phyloP scores from a whole-genome alignment of 148 eudicot genomes.

The Drosera capensis region DNA sequence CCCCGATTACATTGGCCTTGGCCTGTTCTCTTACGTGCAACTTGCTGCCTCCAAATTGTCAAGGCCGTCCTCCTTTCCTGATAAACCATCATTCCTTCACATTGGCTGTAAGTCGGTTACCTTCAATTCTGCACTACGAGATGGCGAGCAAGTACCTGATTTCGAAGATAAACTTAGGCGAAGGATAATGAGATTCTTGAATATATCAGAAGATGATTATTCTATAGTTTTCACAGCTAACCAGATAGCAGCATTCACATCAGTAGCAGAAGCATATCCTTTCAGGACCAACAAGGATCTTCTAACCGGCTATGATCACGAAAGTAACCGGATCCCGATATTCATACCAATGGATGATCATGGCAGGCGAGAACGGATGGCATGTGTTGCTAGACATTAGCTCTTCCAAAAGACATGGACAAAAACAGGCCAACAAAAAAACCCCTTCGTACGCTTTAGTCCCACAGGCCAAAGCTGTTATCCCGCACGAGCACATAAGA shows the following conservation, averaged over 20 bases:
- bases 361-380: constrained; percentile 89
- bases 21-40: constrained; percentile 46
- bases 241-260: constrained; percentile 69
- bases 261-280: constrained; percentile 83
- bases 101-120: constrained; percentile 39
- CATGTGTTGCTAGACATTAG: constrained; percentile 86
- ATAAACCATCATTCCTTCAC: neutral
- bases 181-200: constrained; percentile 55
- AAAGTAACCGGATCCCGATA: constrained; percentile 73
- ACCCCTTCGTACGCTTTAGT: no score
- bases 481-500: no score
- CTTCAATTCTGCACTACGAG: constrained; percentile 41
- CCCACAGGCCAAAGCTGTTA: no score
- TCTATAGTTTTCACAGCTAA: constrained; percentile 74
- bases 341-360: constrained; percentile 91
- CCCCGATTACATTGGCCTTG: constrained; percentile 67
- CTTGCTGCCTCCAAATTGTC: constrained; percentile 17
- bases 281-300: constrained; percentile 46
- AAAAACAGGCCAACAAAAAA: constrained; percentile 77
- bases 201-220: constrained; percentile 53
- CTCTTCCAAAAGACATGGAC: constrained; percentile 86
- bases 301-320: constrained; percentile 72
- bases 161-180: constrained; percentile 45
- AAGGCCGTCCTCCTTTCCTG: neutral
- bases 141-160: constrained; percentile 40